Conservation (phyloP, 164 flowering plant species). For the Kalanchoe fedtschenkoi region DNA sequence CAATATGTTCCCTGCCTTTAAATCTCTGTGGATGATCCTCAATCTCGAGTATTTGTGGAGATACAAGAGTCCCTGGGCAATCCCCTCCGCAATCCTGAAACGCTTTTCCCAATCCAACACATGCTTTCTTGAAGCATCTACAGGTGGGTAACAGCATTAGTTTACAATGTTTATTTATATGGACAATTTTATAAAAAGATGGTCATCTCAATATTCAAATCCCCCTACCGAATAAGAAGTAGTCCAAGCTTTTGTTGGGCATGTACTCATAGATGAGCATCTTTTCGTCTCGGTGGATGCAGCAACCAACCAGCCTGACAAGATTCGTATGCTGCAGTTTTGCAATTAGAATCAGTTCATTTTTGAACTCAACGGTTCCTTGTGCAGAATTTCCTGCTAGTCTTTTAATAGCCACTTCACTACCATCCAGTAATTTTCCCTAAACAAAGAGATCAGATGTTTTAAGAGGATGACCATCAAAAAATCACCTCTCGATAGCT, state of each 20-base stretch:
- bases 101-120: conserved; percentile 22
- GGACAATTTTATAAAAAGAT: not conserved
- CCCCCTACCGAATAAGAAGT: conserved; percentile 17
- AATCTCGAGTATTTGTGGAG: conserved; percentile 28
- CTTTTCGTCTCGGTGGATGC: conserved; percentile 18
- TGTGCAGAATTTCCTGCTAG: conserved; percentile 20
- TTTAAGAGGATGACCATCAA: no score
- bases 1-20: conserved; percentile 18
- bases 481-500: no score
- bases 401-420: conserved; percentile 22
- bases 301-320: conserved; percentile 21
- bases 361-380: conserved; percentile 23
- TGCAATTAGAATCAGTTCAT: conserved; percentile 20
- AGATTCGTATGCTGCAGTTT: conserved; percentile 29
- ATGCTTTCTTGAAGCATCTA: not conserved
- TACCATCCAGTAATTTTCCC: conserved; percentile 18
- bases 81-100: conserved; percentile 18
- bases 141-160: not conserved
- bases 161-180: no score
- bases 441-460: conserved; percentile 8
- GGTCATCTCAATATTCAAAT: not conserved
- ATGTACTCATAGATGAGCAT: conserved; percentile 18
- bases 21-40: conserved; percentile 18
- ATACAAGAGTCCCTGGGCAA: conserved; percentile 24
- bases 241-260: conserved; percentile 25